Evolutionary conservation across 805 yeast species (phyloP).

Genomic region (Starmerella gropengiesseri): DNA sequence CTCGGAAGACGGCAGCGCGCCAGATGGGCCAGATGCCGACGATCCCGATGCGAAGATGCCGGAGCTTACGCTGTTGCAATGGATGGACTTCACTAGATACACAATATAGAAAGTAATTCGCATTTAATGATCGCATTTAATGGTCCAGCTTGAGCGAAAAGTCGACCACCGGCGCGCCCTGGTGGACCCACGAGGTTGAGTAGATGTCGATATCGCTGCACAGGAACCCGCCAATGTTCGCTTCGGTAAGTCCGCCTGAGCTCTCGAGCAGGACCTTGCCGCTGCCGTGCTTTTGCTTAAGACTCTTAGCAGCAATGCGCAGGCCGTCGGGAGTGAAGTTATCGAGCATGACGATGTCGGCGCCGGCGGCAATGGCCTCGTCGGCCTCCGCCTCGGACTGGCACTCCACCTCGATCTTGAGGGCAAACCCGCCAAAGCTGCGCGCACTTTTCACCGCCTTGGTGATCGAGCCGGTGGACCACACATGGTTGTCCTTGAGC

Average conservation of each 20-base stretch:
- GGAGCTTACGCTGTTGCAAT: slow-evolving; percentile 15
- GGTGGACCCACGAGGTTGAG: slow-evolving; percentile 85
- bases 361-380: slow-evolving; percentile 91
- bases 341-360: slow-evolving; percentile 91
- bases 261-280: slow-evolving; percentile 64
- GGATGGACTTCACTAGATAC: slow-evolving; percentile 24
- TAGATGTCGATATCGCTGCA: slow-evolving; percentile 78
- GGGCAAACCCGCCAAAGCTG: slow-evolving; percentile 73
- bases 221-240: slow-evolving; percentile 53
- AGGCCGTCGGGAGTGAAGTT: slow-evolving; percentile 64
- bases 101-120: slow-evolving; percentile 3
- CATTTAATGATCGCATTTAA: slow-evolving; percentile 9
- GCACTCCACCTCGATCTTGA: slow-evolving; percentile 88
- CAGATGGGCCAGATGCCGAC: neutral
- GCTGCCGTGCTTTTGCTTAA: slow-evolving; percentile 46
- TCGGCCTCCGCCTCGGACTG: slow-evolving; percentile 74
- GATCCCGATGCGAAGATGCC: slow-evolving; percentile 1
- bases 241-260: slow-evolving; percentile 75
- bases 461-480: slow-evolving; percentile 88
- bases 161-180: slow-evolving; percentile 76
- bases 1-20: neutral
- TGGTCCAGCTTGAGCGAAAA: slow-evolving; percentile 66
- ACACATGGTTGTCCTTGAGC: slow-evolving; percentile 89
- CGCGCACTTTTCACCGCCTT: slow-evolving; percentile 69
- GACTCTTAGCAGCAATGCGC: slow-evolving; percentile 48